Evolutionary conservation across 371 early-diverging fungal species (phyloP), one percentile per base, ranked within the genome.

Genomic region (Syncephalastrum monosporum): DNA sequence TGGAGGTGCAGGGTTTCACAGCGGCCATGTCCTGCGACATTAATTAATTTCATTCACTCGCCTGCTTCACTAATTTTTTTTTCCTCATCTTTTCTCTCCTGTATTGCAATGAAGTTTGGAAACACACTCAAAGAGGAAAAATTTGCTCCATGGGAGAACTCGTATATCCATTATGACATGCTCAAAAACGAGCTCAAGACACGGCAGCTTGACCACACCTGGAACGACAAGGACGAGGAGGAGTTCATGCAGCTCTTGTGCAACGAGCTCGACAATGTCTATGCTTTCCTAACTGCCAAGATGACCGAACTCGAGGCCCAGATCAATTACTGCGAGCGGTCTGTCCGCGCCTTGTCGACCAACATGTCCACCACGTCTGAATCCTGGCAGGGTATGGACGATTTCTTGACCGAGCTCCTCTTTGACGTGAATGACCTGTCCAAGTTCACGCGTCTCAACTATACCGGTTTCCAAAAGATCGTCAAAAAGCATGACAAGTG

Each of bases 401-500:
- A 78, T 42, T 75, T 72, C 21, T 49, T 78, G 24, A 75, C 75
- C 16, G 79, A 78, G 51, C 72, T 73, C 4, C 61, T 78, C 1
- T 81, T 81, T 56, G 95, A 96, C 61, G 83, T 93, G 27, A 91
- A 87, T 62, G 92, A 93, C 64, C 78, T 96, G 56, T 87, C 94
- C 27, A 89, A 89, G 68, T 98, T 91, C 69, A 88, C 91, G 1
- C 87, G 96, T 5, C 69, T 97, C 58, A 98, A 98, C 78, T 93
- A 91, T 61, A 88, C 92, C 5, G 99, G 92, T 6, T 94, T 97
- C 65, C 84, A 93, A 66, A 97, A 94, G 78, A 92, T 96, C 42
- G 70, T 97, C 56, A 96, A 95, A 68, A 95, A 96, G 70, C 95
- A 96, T 64, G 97, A 97, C 77, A 95, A 95, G 50, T 75, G 74